Evolutionary conservation across 306 rosid species (phyloP).

Genomic region (Prunus fruticosa): DNA sequence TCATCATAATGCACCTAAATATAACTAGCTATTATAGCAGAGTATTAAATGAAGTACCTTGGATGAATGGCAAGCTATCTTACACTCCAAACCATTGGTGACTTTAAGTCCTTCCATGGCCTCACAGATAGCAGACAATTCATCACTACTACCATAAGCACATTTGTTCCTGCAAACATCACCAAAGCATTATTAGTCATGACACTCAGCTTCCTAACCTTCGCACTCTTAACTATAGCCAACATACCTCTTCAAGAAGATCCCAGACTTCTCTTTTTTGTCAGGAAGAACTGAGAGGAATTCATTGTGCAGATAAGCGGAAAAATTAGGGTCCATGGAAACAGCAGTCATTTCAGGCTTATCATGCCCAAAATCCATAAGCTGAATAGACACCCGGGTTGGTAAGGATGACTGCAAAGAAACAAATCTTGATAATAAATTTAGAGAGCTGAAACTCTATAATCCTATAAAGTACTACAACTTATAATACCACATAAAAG

Average conservation of each 20-base stretch:
- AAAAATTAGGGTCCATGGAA: conserved; percentile 87
- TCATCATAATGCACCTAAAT: background rate
- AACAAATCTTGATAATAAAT: conserved; percentile 14
- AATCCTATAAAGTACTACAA: background rate
- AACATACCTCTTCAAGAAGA: conserved; percentile 83
- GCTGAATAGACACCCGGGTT: conserved; percentile 67
- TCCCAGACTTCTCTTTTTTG: conserved; percentile 72
- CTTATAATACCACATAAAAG: conserved; percentile 1
- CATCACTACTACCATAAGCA: conserved; percentile 55
- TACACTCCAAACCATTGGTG: conserved; percentile 93
- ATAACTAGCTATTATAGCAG: background rate
- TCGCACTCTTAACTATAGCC: conserved; percentile 14
- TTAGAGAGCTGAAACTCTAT: conserved; percentile 11
- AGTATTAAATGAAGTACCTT: conserved; percentile 46
- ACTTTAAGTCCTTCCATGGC: conserved; percentile 79
- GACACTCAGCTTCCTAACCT: conserved; percentile 24
- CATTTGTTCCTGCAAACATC: conserved; percentile 68
- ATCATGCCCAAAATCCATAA: conserved; percentile 93
- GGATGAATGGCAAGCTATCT: conserved; percentile 90
- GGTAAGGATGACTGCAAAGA: conserved; percentile 59
- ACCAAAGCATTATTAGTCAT: conserved; percentile 22
- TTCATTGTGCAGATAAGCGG: conserved; percentile 70
- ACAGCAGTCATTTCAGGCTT: conserved; percentile 95
- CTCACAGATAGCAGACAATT: conserved; percentile 54
- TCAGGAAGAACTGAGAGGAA: conserved; percentile 78